Base-by-base conservation (phyloP, 1,284 basidiomycete genomes). In the Cryptococcus hybrid region DNA sequence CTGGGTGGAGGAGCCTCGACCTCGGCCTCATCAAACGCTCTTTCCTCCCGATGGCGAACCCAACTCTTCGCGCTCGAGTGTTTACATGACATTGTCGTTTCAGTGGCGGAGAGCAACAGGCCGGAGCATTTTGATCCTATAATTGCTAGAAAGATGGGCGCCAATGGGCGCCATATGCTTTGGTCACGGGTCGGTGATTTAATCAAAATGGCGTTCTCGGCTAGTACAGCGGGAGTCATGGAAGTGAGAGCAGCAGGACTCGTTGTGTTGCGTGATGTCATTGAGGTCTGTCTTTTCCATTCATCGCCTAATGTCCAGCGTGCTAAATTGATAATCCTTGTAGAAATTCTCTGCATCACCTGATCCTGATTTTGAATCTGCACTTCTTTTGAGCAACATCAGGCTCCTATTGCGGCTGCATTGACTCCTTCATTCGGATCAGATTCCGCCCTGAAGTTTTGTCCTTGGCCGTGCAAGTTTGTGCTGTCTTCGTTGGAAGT, bases 191-290 rank as follows among this genome's bases (percentile, higher is more conserved):
- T 77, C 46, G 67, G 73, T 0, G 96, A 99, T 76, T 80, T 99
- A 53, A 96, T 99, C 78, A 91, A 86, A 77, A 96, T 98, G 87
- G 95, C 96, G 0, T 99, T 99, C 76, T 95, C 90, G 6, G 95
- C 96, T 0, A 94, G 92, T 37, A 92, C 95, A 0, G 92, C 96
- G 1, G 88, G 93, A 73, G 93, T 97, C 47, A 92, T 90, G 36
- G 92, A 96, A 70, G 96, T 99, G 61, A 85, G 96, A 36, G 79
- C 97, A n/a, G 89, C 93, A 71, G 96, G 96, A 1, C 79, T 99
- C 30, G 82, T 89, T 7, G 90, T 99, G 2, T 79, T 99, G 38
- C 83, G 87, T 38, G 95, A 98, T 71, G 91, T 99, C 40, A 92
- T 99, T 60, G 86, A 95, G 81, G 92, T 90, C 68, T 56, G 80